Evolutionary conservation across 23 red algal genomes (phyloP), one percentile per base, ranked within the genome.

Genomic region (Gracilaria gracilis): DNA sequence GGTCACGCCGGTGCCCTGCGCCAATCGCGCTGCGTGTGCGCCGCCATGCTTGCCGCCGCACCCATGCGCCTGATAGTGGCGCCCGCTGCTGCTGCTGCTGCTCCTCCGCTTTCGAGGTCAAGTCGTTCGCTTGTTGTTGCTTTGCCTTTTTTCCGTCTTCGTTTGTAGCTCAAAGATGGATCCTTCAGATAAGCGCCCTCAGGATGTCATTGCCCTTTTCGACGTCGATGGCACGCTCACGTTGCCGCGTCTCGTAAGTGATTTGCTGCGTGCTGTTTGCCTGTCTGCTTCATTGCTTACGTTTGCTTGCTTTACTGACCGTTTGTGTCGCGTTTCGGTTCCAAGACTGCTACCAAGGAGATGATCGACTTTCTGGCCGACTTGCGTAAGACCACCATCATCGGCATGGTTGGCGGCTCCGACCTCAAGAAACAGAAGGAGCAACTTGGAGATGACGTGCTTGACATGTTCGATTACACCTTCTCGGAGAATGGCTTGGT

Each of bases 201-300:
- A 33, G 24, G 70, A 96, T 69, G 82, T 88, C n/a, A 95, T 99
- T 42, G 97, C 91, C 17, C 81, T 99, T 29, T 99, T 99, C 72
- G 97, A 99, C 49, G 97, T 99, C 71, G 97, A 99, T 82, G 97
- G 97, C 32, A 99, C 97, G 25, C 94, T 99, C 61, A 99, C 97
- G 0, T 58, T 77, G 46, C 95, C 97, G 78, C 92, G 92, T 40
- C 67, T 94, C 67, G 92, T 87, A 94, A 33, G 87, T 90, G 37
- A 61, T 69, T 37, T 33, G 34, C 40, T 38, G 9, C 38, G 7
- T 6, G 32, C 27, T 77, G 9, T 39, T 37, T 53, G 39, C 67
- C 21, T 0, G 20, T 40, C 62, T 74, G 44, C 50, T 48, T 74
- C 8, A 17, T 15, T 83, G 53, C 20, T 33, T 32, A 21, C 34